Conservation (phyloP, 1,139 yeast species). For the Zhuliangozyma blackwelliae region DNA sequence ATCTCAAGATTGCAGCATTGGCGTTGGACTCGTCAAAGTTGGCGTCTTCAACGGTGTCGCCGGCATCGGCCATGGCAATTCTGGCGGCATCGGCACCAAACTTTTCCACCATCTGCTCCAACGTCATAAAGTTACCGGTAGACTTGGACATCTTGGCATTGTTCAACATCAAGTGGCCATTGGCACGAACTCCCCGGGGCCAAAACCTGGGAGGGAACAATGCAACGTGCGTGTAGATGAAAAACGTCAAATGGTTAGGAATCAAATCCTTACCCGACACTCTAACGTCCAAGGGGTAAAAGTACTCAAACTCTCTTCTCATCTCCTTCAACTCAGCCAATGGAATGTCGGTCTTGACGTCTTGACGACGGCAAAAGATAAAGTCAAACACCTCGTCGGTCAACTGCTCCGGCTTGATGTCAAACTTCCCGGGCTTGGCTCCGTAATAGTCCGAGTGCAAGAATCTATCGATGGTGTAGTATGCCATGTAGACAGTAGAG, state of each 20-base stretch:
- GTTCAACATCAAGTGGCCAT: constrained; percentile 92
- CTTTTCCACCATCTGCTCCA: constrained; percentile 77
- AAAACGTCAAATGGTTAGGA: constrained; percentile 96
- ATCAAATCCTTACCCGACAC: constrained; percentile 96
- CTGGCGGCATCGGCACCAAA: constrained; percentile 98
- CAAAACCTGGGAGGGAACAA: constrained; percentile 85
- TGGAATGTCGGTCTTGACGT: constrained; percentile 59
- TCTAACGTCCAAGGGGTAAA: constrained; percentile 88
- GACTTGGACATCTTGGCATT: constrained; percentile 98
- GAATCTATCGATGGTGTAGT: constrained; percentile 85
- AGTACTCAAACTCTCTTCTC: constrained; percentile 93
- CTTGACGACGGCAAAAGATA: constrained; percentile 72
- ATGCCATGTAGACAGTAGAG: constrained; percentile 94
- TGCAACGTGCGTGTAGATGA: constrained; percentile 89
- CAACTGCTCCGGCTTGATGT: constrained; percentile 77
- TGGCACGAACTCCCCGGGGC: constrained; percentile 93
- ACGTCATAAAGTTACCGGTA: constrained; percentile 94
- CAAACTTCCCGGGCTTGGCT: constrained; percentile 62
- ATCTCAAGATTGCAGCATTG: constrained; percentile 93
- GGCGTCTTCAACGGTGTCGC: constrained; percentile 96
- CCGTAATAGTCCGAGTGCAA: constrained; percentile 89
- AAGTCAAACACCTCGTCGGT: constrained; percentile 93
- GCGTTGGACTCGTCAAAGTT: constrained; percentile 96
- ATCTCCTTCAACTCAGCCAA: constrained; percentile 60
- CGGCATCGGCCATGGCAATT: constrained; percentile 97